These are phyloP conservation scores for Plasmodium knowlesi DNA, from an alignment of 169 alveolate species.

Conservation along the genomic window DNA sequence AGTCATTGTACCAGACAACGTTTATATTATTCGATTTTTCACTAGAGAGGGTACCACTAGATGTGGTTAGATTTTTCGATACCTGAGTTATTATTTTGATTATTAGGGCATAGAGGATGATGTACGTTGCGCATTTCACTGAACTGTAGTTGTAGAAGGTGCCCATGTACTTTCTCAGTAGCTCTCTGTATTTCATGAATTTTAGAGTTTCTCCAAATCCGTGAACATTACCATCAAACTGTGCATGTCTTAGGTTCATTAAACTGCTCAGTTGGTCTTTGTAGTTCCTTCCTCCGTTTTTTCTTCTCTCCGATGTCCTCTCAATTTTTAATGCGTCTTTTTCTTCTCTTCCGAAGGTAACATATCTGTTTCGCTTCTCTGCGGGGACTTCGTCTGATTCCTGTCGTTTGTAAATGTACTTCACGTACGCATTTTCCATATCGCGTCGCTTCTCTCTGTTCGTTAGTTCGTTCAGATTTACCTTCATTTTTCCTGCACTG, in stretches of 20 bases:
- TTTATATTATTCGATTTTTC: slow-evolving; percentile 5
- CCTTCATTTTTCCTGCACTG: background rate
- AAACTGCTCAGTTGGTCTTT: background rate
- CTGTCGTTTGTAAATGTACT: background rate
- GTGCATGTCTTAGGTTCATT: background rate
- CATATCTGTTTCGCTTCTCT: background rate
- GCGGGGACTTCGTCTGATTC: background rate
- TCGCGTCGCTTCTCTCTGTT: background rate
- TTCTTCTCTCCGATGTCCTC: background rate
- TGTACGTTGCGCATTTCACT: slow-evolving; percentile 53
- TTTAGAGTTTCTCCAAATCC: slow-evolving; percentile 78
- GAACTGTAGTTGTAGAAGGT: slow-evolving; percentile 75
- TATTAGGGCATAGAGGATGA: slow-evolving; percentile 67
- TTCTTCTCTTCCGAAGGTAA: background rate
- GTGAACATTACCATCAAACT: slow-evolving; percentile 24
- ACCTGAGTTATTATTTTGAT: slow-evolving; percentile 73
- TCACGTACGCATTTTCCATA: background rate
- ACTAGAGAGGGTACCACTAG: background rate
- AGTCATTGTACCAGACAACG: slow-evolving; percentile 24
- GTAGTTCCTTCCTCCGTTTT: background rate
- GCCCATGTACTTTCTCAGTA: slow-evolving; percentile 76
- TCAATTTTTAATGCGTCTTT: background rate
- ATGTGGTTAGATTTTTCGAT: slow-evolving; percentile 73
- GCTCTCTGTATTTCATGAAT: slow-evolving; percentile 85
- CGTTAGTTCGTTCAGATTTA: background rate